Conservation (phyloP, 768 basidiomycete species). For the Podaxis pistillaris region DNA sequence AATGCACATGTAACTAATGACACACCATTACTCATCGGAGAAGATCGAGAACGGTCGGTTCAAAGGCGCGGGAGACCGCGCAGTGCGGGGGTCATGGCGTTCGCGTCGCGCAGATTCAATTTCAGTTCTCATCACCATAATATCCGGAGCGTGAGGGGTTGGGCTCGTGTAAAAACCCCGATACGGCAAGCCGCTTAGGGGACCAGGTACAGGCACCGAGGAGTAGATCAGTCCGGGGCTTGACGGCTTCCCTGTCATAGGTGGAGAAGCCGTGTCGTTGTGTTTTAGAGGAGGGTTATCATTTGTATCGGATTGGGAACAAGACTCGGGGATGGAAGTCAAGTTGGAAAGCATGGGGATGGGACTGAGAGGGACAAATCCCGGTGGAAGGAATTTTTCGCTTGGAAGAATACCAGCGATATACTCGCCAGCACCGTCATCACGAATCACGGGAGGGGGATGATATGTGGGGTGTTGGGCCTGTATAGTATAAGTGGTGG, state of each 20-base stretch:
- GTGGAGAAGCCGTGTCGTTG: background rate
- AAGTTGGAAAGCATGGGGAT: constrained; percentile 19
- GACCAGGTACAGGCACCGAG: constrained; percentile 14
- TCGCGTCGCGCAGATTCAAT: background rate
- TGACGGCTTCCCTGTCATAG: background rate
- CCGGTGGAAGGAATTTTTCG: constrained; percentile 32
- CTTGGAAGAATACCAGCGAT: constrained; percentile 24
- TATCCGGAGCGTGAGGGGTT: background rate
- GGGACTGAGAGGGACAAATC: constrained; percentile 38
- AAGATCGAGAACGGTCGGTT: constrained; percentile 9
- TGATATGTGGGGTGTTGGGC: constrained; percentile 3
- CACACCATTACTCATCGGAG: background rate
- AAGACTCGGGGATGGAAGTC: background rate
- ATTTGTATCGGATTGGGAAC: background rate
- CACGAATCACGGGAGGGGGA: background rate
- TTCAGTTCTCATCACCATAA: background rate
- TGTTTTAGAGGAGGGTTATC: background rate
- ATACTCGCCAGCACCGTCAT: constrained; percentile 6
- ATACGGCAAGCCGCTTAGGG: constrained; percentile 1
- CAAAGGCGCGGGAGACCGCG: constrained; percentile 2
- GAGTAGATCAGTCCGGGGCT: background rate
- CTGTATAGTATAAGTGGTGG: background rate
- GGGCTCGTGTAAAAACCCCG: background rate
- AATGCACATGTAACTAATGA: background rate
- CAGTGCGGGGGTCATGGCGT: background rate